phyloP scores from a whole-genome alignment of 176 grass and related monocot genomes.

The Carex parvula region DNA sequence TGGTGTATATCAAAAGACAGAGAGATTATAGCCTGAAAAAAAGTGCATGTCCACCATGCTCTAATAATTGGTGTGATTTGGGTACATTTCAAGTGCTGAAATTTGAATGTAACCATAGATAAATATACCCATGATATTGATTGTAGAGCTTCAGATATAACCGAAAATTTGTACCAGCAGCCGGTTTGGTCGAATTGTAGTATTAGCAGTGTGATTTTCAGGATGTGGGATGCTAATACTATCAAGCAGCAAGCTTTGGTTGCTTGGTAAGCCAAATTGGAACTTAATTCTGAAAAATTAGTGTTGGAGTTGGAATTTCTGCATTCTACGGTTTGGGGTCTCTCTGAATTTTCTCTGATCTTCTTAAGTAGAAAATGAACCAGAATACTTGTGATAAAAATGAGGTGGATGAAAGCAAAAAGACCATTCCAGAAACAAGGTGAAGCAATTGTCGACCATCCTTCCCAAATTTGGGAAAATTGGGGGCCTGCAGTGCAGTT shows the following conservation, averaged over 20 bases:
- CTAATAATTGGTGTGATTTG: conserved; percentile 57
- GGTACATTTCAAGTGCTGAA: conserved; percentile 53
- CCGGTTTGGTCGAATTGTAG: conserved; percentile 30
- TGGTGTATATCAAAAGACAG: conserved; percentile 57
- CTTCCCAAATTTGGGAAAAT: conserved; percentile 36
- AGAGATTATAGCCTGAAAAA: conserved; percentile 53
- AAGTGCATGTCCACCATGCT: conserved; percentile 71
- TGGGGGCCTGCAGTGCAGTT: conserved; percentile 41
- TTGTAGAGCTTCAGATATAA: conserved; percentile 54
- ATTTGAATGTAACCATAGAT: conserved; percentile 41
- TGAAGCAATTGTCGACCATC: conserved; percentile 59
- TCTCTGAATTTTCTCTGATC: conserved; percentile 40
- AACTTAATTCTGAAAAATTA: conserved; percentile 32
- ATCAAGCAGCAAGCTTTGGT: conserved; percentile 66
- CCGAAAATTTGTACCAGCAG: conserved; percentile 44
- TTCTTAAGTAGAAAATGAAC: conserved; percentile 48
- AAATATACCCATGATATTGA: conserved; percentile 72
- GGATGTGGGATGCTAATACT: conserved; percentile 42
- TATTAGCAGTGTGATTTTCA: conserved; percentile 39
- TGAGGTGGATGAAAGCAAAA: conserved; percentile 50
- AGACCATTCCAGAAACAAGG: conserved; percentile 60
- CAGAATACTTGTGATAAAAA: conserved; percentile 46
- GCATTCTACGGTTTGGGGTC: background rate
- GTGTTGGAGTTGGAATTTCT: conserved; percentile 21
- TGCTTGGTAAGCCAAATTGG: conserved; percentile 54